Base-by-base conservation (phyloP, 2,329 filamentous ascomycete species). In the Thielaviopsis euricoi region DNA sequence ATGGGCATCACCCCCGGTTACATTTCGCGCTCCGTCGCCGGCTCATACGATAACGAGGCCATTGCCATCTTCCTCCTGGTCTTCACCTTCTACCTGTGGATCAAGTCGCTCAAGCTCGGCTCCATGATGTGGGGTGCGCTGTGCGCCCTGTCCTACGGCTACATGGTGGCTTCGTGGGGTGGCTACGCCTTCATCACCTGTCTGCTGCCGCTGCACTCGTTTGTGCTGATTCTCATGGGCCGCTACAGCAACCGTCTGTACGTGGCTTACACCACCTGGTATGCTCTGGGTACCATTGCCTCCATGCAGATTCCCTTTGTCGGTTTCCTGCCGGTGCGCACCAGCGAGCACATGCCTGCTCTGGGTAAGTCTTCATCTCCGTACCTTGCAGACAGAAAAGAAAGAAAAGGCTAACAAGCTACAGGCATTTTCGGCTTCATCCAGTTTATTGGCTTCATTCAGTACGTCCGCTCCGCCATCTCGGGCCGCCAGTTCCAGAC, bases 281-380 rank as follows among this genome's bases (percentile, higher is more conserved):
- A 95, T 71, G 89, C 90, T 46, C 77, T 98, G 40, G 93, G 94
- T 61, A 97, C 93, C 63, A 73, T 98, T 71, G 93, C 90, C 58
- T 95, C 89, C 75, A 97, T 98, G 91, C 93, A 98, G 73, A 93
- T 98, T 74, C 93, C 93, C 3, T 98, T 98, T 67, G 94, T 98
- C 58, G 93, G 93, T 60, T 98, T 98, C 76, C 73, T 95, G 73
- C 91, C 93, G 23, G 89, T 98, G 67, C 87, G 89, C 70, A 97
- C 89, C 69, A 96, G 89, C 73, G 93, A 98, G 73, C 93, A 98
- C 72, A 98, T 98, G 91, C 87, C 93, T 59, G 89, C 93, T 23
- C 76, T 98, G 19, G 90, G 89, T 90, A 75, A 69, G 80, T 71
- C 6, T 55, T 53, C 9, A 26, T 26, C 25, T 26, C 4, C 25